Conservation (phyloP, 805 yeast genomes). For the Myxozyma melibiosi region DNA sequence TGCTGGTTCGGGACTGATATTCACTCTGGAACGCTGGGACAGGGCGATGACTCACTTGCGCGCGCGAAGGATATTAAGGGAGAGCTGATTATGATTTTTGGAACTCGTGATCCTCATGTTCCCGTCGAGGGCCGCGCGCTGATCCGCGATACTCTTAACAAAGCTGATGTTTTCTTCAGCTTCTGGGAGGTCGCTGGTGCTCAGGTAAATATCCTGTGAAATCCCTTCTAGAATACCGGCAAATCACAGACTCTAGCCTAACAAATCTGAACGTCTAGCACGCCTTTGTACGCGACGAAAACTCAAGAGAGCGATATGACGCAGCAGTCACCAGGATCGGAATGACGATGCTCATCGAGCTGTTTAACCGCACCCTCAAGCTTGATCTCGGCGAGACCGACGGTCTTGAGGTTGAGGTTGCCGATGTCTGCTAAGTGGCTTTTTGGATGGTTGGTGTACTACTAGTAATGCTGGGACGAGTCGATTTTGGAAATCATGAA, state of each 20-base stretch:
- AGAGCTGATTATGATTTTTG: slow-evolving; percentile 62
- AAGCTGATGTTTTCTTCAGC: slow-evolving; percentile 62
- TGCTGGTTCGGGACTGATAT: slow-evolving; percentile 83
- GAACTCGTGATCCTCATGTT: slow-evolving; percentile 78
- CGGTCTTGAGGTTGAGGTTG: slow-evolving; percentile 53
- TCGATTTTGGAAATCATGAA: background rate
- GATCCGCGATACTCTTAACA: slow-evolving; percentile 62
- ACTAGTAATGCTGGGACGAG: no score
- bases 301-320: slow-evolving; percentile 78
- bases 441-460: no score
- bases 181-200: slow-evolving; percentile 77
- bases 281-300: slow-evolving; percentile 78
- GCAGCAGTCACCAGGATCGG: slow-evolving; percentile 73
- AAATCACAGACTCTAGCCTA: no score
- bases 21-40: slow-evolving; percentile 67
- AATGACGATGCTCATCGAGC: slow-evolving; percentile 65
- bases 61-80: slow-evolving; percentile 56
- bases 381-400: slow-evolving; percentile 68
- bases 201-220: slow-evolving; percentile 22
- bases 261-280: slow-evolving; percentile 53
- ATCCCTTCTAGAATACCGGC: no score
- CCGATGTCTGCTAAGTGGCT: slow-evolving; percentile 59
- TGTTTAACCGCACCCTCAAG: slow-evolving; percentile 68
- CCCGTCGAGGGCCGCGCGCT: slow-evolving; percentile 76
- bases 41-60: slow-evolving; percentile 68